Conservation (phyloP, 805 yeast genomes). For the Yarrowia osloensis region DNA sequence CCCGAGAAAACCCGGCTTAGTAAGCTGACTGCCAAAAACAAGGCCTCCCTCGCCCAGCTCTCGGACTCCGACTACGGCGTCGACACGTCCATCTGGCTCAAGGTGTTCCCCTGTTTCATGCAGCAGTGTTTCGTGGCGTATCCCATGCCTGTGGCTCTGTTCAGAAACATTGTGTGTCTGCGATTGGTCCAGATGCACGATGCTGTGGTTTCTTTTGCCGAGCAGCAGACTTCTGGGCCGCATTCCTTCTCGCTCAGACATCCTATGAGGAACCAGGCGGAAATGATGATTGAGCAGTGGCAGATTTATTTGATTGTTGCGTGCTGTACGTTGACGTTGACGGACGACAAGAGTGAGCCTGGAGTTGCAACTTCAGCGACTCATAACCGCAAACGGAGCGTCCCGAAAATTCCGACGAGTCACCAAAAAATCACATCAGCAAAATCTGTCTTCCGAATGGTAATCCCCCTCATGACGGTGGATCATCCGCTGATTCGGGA, state of each 20-base stretch:
- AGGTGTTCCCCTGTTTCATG: slow-evolving; percentile 76
- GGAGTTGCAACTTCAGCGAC: slow-evolving; percentile 30
- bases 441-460: slow-evolving; percentile 82
- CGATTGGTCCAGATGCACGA: slow-evolving; percentile 74
- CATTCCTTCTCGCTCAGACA: slow-evolving; percentile 35
- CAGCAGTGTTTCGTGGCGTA: slow-evolving; percentile 72
- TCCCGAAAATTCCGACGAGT: slow-evolving; percentile 62
- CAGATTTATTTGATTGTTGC: slow-evolving; percentile 85
- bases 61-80: slow-evolving; percentile 94
- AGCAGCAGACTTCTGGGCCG: slow-evolving; percentile 34
- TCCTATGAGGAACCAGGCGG: slow-evolving; percentile 56
- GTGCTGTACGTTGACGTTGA: slow-evolving; percentile 85
- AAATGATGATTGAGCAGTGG: slow-evolving; percentile 81
- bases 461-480: slow-evolving; percentile 74
- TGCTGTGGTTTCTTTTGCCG: slow-evolving; percentile 39
- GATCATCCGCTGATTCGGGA: slow-evolving; percentile 72
- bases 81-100: slow-evolving; percentile 95
- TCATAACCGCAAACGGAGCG: slow-evolving; percentile 74
- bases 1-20: slow-evolving; percentile 75
- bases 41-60: slow-evolving; percentile 67
- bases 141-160: slow-evolving; percentile 91
- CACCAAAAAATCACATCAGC: slow-evolving; percentile 94
- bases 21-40: slow-evolving; percentile 59
- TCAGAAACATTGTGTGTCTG: slow-evolving; percentile 87
- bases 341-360: slow-evolving; percentile 79